phyloP scores from a whole-genome alignment of 768 basidiomycete genomes.

The Xerocomellus dryophilus region DNA sequence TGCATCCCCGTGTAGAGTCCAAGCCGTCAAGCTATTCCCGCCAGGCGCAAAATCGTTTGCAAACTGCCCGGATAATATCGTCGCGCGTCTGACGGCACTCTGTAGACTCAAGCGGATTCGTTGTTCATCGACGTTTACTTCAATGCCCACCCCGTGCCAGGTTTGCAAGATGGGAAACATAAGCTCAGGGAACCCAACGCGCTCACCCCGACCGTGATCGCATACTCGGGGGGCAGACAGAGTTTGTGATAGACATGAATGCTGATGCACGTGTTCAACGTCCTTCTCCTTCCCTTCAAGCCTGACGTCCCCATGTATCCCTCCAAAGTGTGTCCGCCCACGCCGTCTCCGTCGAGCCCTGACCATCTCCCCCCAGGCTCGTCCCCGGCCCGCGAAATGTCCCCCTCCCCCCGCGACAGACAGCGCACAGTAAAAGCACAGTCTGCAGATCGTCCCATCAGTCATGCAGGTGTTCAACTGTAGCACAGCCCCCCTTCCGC shows the following conservation, averaged over 20 bases:
- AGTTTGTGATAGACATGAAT: conserved; percentile 70
- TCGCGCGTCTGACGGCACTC: conserved; percentile 45
- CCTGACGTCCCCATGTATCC: conserved; percentile 29
- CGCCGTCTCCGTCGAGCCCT: conserved; percentile 2
- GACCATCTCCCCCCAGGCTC: conserved; percentile 10
- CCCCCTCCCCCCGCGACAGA: conserved; percentile 45
- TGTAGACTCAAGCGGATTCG: conserved; percentile 59
- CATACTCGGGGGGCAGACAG: conserved; percentile 68
- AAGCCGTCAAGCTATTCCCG: conserved; percentile 68
- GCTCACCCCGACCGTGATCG: conserved; percentile 65
- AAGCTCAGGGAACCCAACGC: conserved; percentile 68
- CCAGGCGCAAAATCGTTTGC: conserved; percentile 59
- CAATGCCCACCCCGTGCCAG: conserved; percentile 57
- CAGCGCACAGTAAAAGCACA: conserved; percentile 55
- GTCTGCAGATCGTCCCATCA: conserved; percentile 60
- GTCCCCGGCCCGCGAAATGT: conserved; percentile 39
- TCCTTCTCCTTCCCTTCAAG: background rate
- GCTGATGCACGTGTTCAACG: conserved; percentile 50
- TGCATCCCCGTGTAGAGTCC: conserved; percentile 61
- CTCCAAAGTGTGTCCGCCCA: conserved; percentile 45
- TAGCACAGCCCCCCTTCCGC: conserved; percentile 37
- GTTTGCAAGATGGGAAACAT: conserved; percentile 45
- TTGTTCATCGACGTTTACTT: conserved; percentile 76
- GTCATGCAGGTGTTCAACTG: conserved; percentile 49
- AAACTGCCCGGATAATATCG: conserved; percentile 53